A percentile compares a stretch with the other conserved stretches of the same genome.
Evolutionary conservation across 1,284 basidiomycete genomes (phyloP).

Genomic region (Tilletiaria anomala): DNA sequence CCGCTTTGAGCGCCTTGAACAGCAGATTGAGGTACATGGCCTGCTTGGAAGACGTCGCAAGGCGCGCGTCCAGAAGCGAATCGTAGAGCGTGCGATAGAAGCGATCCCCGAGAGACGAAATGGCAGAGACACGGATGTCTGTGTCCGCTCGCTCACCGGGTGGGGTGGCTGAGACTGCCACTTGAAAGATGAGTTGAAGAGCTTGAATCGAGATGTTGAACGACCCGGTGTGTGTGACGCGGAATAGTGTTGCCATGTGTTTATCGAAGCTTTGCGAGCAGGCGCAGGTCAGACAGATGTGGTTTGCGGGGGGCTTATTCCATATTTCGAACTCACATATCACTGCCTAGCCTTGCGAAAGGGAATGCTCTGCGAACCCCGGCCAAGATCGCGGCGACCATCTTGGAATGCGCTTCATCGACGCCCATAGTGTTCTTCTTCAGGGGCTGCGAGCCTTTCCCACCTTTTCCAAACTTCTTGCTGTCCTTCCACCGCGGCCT

Average conservation of each 20-base stretch:
- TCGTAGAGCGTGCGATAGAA: slow-evolving; percentile 86
- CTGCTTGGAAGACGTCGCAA: slow-evolving; percentile 76
- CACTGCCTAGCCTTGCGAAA: slow-evolving; percentile 66
- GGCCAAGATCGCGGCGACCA: slow-evolving; percentile 79
- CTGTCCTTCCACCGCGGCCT: slow-evolving; percentile 1
- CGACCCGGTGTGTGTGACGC: slow-evolving; percentile 72
- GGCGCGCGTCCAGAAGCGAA: slow-evolving; percentile 67
- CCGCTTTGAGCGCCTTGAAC: slow-evolving; percentile 70
- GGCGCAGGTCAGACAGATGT: too few relatives aligned
- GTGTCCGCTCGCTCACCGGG: slow-evolving; percentile 7
- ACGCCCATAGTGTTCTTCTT: slow-evolving; percentile 38
- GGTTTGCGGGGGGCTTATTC: too few relatives aligned
- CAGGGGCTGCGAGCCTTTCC: slow-evolving; percentile 41
- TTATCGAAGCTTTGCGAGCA: slow-evolving; percentile 53
- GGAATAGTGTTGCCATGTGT: slow-evolving; percentile 86
- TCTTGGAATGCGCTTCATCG: slow-evolving; percentile 52
- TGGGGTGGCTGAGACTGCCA: slow-evolving; percentile 39
- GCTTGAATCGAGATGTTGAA: slow-evolving; percentile 96
- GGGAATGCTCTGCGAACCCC: slow-evolving; percentile 92
- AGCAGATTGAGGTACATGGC: slow-evolving; percentile 93
- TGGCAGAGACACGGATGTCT: slow-evolving; percentile 3
- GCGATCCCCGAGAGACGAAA: slow-evolving; percentile 45
- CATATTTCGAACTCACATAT: too few relatives aligned
- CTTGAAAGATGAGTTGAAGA: slow-evolving; percentile 77
- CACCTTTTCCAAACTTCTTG: slow-evolving; percentile 13